A percentile compares a stretch with the other conserved stretches of the same genome.
Conservation (phyloP, 257 asterid genomes). For the Jacaranda copaia region DNA sequence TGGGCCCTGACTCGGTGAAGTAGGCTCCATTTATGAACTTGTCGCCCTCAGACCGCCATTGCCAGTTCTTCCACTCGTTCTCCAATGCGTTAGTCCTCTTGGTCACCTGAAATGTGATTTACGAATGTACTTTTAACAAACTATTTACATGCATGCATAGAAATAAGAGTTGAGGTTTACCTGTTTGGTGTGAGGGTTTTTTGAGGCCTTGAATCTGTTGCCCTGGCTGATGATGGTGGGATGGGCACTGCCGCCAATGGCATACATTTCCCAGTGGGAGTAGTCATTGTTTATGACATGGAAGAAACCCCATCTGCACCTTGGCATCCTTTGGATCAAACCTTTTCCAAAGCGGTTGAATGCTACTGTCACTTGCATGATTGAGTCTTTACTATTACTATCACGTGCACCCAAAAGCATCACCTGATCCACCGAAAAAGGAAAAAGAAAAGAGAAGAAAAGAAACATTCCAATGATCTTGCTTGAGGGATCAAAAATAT, state of each 20-base stretch:
- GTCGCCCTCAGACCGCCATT: constrained; percentile 84
- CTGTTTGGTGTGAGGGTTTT: constrained; percentile 56
- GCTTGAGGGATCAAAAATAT: too few species aligned
- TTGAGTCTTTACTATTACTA: constrained; percentile 46
- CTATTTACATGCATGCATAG: background rate
- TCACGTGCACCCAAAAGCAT: constrained; percentile 87
- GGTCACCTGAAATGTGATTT: constrained; percentile 54
- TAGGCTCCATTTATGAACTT: constrained; percentile 68
- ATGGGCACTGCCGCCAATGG: constrained; percentile 80
- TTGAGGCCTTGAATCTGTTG: constrained; percentile 73
- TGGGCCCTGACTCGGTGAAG: constrained; percentile 67
- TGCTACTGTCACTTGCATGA: constrained; percentile 84
- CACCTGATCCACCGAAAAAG: constrained; percentile 51
- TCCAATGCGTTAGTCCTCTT: constrained; percentile 55
- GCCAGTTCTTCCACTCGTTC: constrained; percentile 68
- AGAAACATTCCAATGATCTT: too few species aligned
- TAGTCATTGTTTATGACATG: constrained; percentile 86
- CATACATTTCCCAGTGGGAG: constrained; percentile 75
- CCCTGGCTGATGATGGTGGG: constrained; percentile 94
- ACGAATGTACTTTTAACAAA: background rate
- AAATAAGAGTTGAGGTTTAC: constrained; percentile 35
- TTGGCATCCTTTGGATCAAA: constrained; percentile 82
- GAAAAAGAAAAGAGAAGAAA: background rate
- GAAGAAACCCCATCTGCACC: constrained; percentile 86
- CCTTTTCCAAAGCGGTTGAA: constrained; percentile 78